phyloP scores from a whole-genome alignment of 169 alveolate species.

The Eimeria falciformis region DNA sequence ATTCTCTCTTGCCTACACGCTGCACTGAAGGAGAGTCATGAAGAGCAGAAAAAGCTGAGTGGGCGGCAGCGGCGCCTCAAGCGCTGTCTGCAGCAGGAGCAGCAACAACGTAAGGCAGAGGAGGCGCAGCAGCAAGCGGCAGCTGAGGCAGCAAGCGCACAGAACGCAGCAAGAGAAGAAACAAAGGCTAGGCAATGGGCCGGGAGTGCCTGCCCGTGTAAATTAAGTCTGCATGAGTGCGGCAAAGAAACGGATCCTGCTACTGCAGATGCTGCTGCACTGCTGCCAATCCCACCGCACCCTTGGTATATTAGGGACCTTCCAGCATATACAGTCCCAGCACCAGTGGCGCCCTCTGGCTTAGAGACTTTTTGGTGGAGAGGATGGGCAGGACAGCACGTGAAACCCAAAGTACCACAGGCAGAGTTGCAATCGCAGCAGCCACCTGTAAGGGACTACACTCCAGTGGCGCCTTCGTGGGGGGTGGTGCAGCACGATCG shows the following conservation, averaged over 20 bases:
- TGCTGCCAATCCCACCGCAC: slow-evolving; percentile 15
- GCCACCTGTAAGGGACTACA: not conserved
- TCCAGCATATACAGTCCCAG: not conserved
- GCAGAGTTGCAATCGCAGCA: not conserved
- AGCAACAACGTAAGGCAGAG: too few relatives aligned
- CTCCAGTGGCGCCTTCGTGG: not conserved
- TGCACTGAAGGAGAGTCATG: slow-evolving; percentile 1
- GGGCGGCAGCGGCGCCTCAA: slow-evolving; percentile 2
- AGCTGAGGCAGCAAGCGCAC: too few relatives aligned
- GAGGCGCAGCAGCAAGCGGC: too few relatives aligned
- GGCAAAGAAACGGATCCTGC: too few relatives aligned
- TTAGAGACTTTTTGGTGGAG: not conserved
- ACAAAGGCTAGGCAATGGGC: too few relatives aligned
- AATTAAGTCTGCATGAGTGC: too few relatives aligned
- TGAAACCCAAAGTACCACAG: not conserved
- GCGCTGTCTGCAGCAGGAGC: slow-evolving; percentile 1
- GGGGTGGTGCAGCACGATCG: not conserved
- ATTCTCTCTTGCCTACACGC: not conserved
- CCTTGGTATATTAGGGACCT: not conserved
- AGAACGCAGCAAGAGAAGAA: too few relatives aligned
- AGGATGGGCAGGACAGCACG: not conserved
- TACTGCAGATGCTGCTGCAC: not conserved
- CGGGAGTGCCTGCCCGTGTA: too few relatives aligned
- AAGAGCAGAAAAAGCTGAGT: not conserved
- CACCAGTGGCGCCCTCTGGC: not conserved